Base-by-base conservation (phyloP, 768 basidiomycete species). In the Hericium rajendrae region DNA sequence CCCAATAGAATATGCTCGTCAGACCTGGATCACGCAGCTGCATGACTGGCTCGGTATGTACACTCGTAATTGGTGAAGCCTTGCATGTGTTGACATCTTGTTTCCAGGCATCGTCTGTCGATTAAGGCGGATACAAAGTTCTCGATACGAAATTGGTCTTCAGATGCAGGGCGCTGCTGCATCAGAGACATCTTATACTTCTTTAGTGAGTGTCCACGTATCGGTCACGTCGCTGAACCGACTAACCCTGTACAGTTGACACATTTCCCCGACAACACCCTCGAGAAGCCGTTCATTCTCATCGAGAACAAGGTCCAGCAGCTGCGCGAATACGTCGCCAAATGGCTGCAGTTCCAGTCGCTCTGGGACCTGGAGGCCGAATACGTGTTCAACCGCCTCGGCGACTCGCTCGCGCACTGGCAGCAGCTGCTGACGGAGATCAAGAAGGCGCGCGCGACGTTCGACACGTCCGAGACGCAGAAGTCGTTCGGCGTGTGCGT, bases 321-420 rank as follows among this genome's bases (percentile, higher is more conserved):
- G 59, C 79, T 99, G 55, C 85, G 80, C 64, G 86, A 87, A 49
- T 99, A 99, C 71, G 93, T 97, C 52, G 90, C 79, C 58, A 97
- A 97, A 74, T 99, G 97, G 97, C 81, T 98, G 0, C 94, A 95
- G 66, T 98, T 99, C 81, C 97, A 98, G 71, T 95, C 95, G 0
- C 78, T 98, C 0, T 98, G 95, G 97, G 97, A 99, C 69, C 83
- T 98, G 43, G 94, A 98, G 71, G 82, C 94, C 28, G 95, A 98
- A 78, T 88, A 90, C 67, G 94, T 99, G 38, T 98, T 97, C 78
- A 86, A 85, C 65, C 88, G 91, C 0, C 85, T 99, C 6, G 97
- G 97, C 9, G 95, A 99, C 70, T 91, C 91, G 12, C 82, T 99
- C 22, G 83, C 83, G 2, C 79, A 87, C 70, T 99, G 97, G 97